These are phyloP conservation scores for Xerophyta viscosa DNA, from an alignment of 106 monocot species.

Conservation along the genomic window DNA sequence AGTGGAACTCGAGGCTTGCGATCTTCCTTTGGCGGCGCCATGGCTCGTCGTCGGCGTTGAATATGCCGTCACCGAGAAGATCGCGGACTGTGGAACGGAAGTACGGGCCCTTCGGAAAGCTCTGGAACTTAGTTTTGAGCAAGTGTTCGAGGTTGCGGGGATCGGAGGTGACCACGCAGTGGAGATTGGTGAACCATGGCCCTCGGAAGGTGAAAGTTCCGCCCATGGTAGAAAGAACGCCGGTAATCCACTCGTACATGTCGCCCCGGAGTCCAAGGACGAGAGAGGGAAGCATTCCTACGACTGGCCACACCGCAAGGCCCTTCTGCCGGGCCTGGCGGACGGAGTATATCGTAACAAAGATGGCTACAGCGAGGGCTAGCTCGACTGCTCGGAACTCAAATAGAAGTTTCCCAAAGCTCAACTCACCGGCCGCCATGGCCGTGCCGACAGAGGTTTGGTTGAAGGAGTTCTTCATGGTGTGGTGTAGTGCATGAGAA, in stretches of 20 bases:
- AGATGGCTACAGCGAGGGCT: constrained; percentile 50
- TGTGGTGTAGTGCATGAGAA: neutral
- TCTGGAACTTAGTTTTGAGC: constrained; percentile 75
- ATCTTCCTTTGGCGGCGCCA: constrained; percentile 73
- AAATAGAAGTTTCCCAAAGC: constrained; percentile 14
- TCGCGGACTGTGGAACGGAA: constrained; percentile 56
- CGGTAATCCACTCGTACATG: constrained; percentile 91
- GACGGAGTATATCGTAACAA: constrained; percentile 59
- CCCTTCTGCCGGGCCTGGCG: constrained; percentile 48
- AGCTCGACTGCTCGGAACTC: constrained; percentile 59
- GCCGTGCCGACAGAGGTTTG: constrained; percentile 7
- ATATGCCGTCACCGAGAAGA: constrained; percentile 80
- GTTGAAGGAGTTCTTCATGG: constrained; percentile 14
- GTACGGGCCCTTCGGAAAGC: constrained; percentile 84
- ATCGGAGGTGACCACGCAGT: constrained; percentile 79
- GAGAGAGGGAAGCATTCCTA: constrained; percentile 91
- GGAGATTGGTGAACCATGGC: constrained; percentile 62
- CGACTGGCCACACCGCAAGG: constrained; percentile 59
- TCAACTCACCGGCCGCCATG: neutral
- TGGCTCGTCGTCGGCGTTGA: constrained; percentile 70
- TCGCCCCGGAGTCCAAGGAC: constrained; percentile 45
- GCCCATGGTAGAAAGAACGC: constrained; percentile 28
- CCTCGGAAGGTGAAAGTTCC: constrained; percentile 85
- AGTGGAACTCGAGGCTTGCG: constrained; percentile 91
- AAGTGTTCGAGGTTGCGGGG: constrained; percentile 89